Base-by-base conservation (phyloP, 1,284 basidiomycete genomes). In the Ustilago nuda region DNA sequence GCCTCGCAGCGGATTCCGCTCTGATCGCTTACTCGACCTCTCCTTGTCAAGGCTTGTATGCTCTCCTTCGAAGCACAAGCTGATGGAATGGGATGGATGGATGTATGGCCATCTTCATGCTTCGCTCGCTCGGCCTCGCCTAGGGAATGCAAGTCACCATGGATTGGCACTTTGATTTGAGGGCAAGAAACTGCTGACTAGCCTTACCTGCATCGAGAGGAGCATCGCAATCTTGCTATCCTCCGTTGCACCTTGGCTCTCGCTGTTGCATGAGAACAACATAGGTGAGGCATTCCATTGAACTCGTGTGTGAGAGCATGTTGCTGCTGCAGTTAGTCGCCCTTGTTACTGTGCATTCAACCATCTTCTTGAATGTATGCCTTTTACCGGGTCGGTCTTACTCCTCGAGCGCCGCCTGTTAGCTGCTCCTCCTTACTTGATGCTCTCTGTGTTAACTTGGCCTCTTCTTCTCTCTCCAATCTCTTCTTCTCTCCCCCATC, bases 121-220 rank as follows among this genome's bases (percentile, higher is more conserved):
- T 48, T 50, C 1, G 12, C 51, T 61, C 59, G 51, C 59, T 61
- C 50, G 37, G 37, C 36, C 39, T 68, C 65, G 59, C 58, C 53
- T 67, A 53, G 65, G 30, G 43, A 46, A 62, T 57, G 67, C 61
- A 61, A 19, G 54, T 56, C 41, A 48, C 48, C 67, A 70, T 70
- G 61, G 67, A 65, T 30, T 46, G 41, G 15, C n/a, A 46, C 59
- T 52, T 13, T 27, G 1, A 32, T 33, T 30, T 17, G 48, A 41
- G 15, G 48, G 33, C 7, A 11, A 19, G 27, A 50, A 32, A 58
- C 46, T 45, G 67, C 45, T 64, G 67, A 62, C 66, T 59, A 56
- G 66, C 66, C 66, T 1, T 1, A 59, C 59, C 56, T 57, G 58
- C 58, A 50, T 54, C 33, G 23, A 32, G 7, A 15, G 30, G 23